Conservation (phyloP, 345 rosid genomes). For the Carallia brachiata region DNA sequence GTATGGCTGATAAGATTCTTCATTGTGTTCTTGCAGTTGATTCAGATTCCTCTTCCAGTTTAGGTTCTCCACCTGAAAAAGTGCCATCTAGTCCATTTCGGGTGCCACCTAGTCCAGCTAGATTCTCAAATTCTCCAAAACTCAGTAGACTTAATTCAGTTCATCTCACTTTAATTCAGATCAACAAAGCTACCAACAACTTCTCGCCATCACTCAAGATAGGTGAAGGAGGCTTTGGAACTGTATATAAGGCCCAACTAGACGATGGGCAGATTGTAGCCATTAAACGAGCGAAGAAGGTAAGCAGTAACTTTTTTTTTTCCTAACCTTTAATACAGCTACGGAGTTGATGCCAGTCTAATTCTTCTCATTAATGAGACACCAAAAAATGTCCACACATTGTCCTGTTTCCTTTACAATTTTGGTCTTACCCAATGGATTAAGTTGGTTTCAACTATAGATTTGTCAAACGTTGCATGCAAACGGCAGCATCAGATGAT, state of each 20-base stretch:
- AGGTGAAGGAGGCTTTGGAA: constrained; percentile 96
- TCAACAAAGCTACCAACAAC: constrained; percentile 60
- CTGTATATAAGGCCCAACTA: constrained; percentile 71
- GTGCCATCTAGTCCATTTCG: constrained; percentile 71
- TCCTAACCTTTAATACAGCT: background rate
- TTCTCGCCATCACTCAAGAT: constrained; percentile 60
- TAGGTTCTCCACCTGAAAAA: constrained; percentile 55
- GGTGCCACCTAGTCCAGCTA: constrained; percentile 87
- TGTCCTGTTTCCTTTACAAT: no score
- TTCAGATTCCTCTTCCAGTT: constrained; percentile 53
- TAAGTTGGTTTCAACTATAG: no score
- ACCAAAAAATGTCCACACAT: no score
- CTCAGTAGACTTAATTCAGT: constrained; percentile 61
- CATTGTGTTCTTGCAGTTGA: constrained; percentile 46
- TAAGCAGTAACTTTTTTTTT: constrained; percentile 25
- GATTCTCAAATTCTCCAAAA: constrained; percentile 69
- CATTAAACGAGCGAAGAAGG: constrained; percentile 95
- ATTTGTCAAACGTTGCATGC: no score
- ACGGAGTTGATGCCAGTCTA: no score
- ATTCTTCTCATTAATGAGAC: no score
- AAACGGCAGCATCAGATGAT: no score
- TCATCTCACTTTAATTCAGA: constrained; percentile 57
- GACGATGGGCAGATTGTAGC: constrained; percentile 78
- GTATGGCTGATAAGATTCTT: constrained; percentile 1
- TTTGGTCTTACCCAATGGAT: no score